Evolutionary conservation across 306 rosid species (phyloP), one percentile per base, ranked within the genome.

Genomic region (Quercus variabilis): DNA sequence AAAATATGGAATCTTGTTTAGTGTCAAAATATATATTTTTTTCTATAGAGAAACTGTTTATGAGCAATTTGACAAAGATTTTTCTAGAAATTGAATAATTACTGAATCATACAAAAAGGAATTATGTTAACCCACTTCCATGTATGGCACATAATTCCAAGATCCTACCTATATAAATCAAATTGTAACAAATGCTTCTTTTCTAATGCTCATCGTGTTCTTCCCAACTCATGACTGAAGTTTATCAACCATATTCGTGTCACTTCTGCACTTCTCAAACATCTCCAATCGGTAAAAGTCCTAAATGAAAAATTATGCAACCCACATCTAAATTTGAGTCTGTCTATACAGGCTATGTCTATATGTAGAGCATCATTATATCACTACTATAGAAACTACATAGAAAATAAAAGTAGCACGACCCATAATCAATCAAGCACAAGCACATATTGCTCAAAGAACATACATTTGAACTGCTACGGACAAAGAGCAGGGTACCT

Each of bases 401-500:
- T 41, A 41, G 46, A 41, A 41, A 41, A 41, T 8, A 41, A 41
- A 41, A 41, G 46, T 41, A 8, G 6, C 26, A 59, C 3, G 2
- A 83, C 15, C 68, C 18, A 33, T 28, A 77, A 69, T 12, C 56
- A 23, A 62, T 69, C 12, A 43, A 28, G 43, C 64, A 58, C 74
- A 2, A 55, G 69, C 17, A 52, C 59, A 30, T 56, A 58, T 18
- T 43, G 25, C 71, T 19, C 46, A 78, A 10, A 21, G 15, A 57
- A 31, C 9, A 60, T 15, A 69, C 4, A 67, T 67, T 11, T 33
- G 51, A 31, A 78, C 23, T 73, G 79, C 79, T 38, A 76, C 72
- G 23, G 31, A 72, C 72, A 83, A 19, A 55, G 67, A 58, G 73
- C 74, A 17, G 55, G 80, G 80, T 77, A 74, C 65, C 80, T 78